Percentiles rank a stretch among this genome's conserved stretches.
Conservation (phyloP, 139 green algal genomes). For the Chlorella vulgaris region DNA sequence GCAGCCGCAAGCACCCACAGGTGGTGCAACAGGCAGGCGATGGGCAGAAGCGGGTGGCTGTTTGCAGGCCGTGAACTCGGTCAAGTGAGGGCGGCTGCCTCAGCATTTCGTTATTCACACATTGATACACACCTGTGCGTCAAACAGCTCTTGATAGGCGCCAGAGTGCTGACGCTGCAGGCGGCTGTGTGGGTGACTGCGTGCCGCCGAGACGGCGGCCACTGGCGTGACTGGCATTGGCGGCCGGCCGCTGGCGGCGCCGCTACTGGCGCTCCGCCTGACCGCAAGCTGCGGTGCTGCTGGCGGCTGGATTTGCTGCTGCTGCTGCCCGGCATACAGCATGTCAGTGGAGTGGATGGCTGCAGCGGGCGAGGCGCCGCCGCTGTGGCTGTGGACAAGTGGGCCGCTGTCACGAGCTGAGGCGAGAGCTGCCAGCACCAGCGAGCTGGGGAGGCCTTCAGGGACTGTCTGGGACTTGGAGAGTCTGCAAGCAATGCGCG, state of each 20-base stretch:
- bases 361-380: not conserved
- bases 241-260: not conserved
- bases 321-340: not conserved
- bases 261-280: not conserved
- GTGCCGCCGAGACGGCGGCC: not conserved
- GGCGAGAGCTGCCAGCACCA: constrained; percentile 4
- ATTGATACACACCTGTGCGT: constrained; percentile 1
- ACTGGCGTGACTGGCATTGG: constrained; percentile 10
- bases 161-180: not conserved
- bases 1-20: no score
- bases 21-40: no score
- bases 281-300: not conserved
- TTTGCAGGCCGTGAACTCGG: no score
- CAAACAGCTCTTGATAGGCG: constrained; percentile 16
- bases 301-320: not conserved
- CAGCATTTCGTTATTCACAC: not conserved
- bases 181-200: not conserved
- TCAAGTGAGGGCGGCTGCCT: no score
- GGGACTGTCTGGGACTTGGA: constrained; percentile 7
- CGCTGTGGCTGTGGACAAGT: not conserved
- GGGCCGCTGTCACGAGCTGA: not conserved
- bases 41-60: not conserved
- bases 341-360: not conserved
- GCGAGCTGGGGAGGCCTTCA: not conserved
- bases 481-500: not conserved